Conservation (phyloP, 75 land plant species). For the Sequoiadendron giganteum region DNA sequence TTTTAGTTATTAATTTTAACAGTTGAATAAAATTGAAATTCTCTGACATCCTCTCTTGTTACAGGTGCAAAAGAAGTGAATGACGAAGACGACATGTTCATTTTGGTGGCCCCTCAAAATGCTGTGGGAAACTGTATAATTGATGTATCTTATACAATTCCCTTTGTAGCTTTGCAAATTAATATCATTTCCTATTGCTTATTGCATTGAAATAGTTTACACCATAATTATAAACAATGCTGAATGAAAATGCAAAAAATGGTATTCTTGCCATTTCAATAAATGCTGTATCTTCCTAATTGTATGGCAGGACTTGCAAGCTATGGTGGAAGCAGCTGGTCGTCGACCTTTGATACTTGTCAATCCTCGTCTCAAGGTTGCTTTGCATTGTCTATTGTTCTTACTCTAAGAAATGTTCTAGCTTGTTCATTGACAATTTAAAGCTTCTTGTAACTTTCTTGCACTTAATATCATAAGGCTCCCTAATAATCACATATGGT, state of each 20-base stretch:
- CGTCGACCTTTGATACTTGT: constrained; percentile 82
- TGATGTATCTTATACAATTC: constrained; percentile 45
- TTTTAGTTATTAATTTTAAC: background rate
- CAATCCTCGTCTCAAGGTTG: constrained; percentile 87
- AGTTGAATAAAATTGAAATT: background rate
- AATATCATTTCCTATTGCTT: background rate
- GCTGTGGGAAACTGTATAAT: constrained; percentile 99
- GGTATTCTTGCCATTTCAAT: background rate
- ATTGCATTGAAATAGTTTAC: background rate
- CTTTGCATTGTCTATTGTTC: background rate
- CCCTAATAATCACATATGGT: background rate
- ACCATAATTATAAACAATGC: background rate
- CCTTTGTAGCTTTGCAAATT: background rate
- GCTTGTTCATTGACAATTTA: background rate
- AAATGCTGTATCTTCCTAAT: background rate
- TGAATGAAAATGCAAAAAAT: background rate
- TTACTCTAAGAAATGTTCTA: background rate
- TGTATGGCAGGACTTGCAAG: constrained; percentile 75
- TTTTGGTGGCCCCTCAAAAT: constrained; percentile 96
- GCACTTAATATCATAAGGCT: background rate
- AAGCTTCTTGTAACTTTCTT: constrained; percentile 8
- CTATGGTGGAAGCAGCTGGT: constrained; percentile 92
- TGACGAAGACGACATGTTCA: constrained; percentile 85
- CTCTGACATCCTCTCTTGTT: background rate
- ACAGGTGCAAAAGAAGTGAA: constrained; percentile 81